phyloP scores from a whole-genome alignment of 176 grass and related monocot genomes.

The Tuctoria greenei region DNA sequence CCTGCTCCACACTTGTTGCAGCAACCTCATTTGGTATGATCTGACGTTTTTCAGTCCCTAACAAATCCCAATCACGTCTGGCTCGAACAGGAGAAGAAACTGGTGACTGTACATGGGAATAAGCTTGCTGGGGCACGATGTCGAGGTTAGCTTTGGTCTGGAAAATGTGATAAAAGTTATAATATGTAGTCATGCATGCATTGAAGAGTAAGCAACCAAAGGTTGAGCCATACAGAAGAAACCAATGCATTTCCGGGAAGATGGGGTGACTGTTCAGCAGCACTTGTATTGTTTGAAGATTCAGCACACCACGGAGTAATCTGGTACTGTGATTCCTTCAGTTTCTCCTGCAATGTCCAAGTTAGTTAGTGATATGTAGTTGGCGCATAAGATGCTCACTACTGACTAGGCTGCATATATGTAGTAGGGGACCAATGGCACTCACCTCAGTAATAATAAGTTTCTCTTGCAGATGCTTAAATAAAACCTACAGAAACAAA shows the following conservation, averaged over 20 bases:
- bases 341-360: constrained; percentile 76
- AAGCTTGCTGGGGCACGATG: constrained; percentile 79
- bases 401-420: constrained; percentile 7
- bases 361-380: constrained; percentile 7
- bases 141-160: constrained; percentile 77
- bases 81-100: constrained; percentile 69
- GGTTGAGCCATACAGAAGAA: constrained; percentile 42
- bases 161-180: constrained; percentile 33
- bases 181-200: constrained; percentile 14
- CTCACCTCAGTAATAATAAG: constrained; percentile 85
- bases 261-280: constrained; percentile 59
- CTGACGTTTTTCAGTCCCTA: constrained; percentile 56
- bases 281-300: constrained; percentile 69
- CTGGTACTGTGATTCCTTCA: constrained; percentile 97
- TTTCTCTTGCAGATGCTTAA: constrained; percentile 88
- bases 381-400: constrained; percentile 27
- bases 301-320: constrained; percentile 73
- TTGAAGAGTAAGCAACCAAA: constrained; percentile 16
- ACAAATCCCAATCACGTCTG: constrained; percentile 67
- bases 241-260: constrained; percentile 55
- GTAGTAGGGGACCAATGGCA: constrained; percentile 8
- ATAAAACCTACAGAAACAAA: constrained; percentile 73
- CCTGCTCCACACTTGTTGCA: constrained; percentile 49
- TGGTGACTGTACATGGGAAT: constrained; percentile 66
- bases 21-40: constrained; percentile 38